phyloP scores from a whole-genome alignment of 352 stramenopile species.

The Pythium angustatum region DNA sequence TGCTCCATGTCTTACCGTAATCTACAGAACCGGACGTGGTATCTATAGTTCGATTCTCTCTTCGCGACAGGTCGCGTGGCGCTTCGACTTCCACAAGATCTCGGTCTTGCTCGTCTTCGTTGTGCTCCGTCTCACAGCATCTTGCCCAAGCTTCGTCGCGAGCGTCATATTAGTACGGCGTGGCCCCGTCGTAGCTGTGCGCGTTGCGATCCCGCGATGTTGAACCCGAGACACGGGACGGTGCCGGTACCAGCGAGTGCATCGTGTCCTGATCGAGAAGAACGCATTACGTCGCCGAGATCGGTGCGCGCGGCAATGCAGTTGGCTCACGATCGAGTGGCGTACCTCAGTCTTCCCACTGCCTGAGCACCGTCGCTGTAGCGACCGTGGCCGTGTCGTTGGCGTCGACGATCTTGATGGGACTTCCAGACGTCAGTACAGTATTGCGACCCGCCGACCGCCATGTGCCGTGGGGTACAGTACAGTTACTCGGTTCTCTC shows the following conservation, averaged over 20 bases:
- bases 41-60: no score
- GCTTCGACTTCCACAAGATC: no score
- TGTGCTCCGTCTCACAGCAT: conserved; percentile 61
- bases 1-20: no score
- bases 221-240: conserved; percentile 49
- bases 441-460: no score
- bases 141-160: conserved; percentile 32
- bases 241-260: conserved; percentile 26
- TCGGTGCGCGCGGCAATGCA: conserved; percentile 56
- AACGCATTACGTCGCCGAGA: conserved; percentile 52
- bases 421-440: no score
- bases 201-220: conserved; percentile 67
- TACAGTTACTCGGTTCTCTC: no score
- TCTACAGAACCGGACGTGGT: no score
- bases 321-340: conserved; percentile 70
- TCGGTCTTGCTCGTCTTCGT: no score
- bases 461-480: no score
- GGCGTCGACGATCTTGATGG: not conserved
- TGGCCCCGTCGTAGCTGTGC: conserved; percentile 49
- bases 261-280: conserved; percentile 48
- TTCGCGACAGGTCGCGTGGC: no score
- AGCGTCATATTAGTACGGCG: conserved; percentile 54
- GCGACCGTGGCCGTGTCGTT: conserved; percentile 37
- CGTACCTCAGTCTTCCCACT: conserved; percentile 62
- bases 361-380: conserved; percentile 23